phyloP scores from a whole-genome alignment of 23 red algal species.

The Gracilaria gracilis region DNA sequence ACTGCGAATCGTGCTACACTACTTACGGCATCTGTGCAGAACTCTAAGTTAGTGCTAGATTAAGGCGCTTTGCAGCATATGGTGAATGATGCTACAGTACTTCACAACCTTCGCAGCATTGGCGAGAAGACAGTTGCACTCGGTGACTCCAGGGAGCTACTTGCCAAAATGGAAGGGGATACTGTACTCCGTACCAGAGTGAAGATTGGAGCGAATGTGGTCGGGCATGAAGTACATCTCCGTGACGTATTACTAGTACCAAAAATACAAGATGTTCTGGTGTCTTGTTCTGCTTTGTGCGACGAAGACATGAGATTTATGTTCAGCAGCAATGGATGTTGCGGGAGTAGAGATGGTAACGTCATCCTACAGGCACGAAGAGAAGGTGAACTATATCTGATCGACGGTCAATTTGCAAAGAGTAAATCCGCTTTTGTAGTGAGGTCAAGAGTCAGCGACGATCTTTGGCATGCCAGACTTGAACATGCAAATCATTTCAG shows the following conservation, averaged over 20 bases:
- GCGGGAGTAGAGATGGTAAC: background rate
- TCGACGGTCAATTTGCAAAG: background rate
- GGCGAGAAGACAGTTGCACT: background rate
- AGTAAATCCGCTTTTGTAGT: background rate
- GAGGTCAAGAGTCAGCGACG: background rate
- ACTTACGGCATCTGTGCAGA: background rate
- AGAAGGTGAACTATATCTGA: background rate
- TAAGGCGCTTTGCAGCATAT: background rate
- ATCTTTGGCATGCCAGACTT: slow-evolving; percentile 4
- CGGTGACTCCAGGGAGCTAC: background rate
- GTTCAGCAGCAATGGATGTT: background rate
- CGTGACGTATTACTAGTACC: background rate
- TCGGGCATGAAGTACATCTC: background rate
- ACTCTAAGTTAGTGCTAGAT: background rate
- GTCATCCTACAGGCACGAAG: background rate
- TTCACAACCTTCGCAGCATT: background rate
- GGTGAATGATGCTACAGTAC: background rate
- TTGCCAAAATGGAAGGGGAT: background rate
- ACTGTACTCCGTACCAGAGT: background rate
- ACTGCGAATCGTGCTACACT: background rate
- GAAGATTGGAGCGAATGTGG: background rate
- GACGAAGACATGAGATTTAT: background rate
- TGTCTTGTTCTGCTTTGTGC: slow-evolving; percentile 39
- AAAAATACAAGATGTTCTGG: background rate
- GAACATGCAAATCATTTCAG: background rate